phyloP scores from a whole-genome alignment of 2,329 filamentous ascomycete genomes.

The Stagonosporopsis rhizophila region DNA sequence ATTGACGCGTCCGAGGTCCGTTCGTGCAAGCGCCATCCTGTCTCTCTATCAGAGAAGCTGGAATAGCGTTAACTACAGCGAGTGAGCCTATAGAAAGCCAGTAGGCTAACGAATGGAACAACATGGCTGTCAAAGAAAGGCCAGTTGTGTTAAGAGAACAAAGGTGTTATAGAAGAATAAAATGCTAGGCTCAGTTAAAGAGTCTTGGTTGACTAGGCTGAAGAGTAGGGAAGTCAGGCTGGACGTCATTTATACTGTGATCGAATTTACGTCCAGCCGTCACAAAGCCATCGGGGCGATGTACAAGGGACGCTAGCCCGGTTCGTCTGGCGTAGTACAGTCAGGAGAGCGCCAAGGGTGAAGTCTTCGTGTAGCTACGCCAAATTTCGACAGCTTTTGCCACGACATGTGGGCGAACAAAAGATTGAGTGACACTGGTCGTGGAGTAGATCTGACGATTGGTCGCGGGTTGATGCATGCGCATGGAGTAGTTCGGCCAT shows the following conservation, averaged over 20 bases:
- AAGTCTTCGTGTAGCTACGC: constrained; percentile 2
- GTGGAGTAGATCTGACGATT: constrained; percentile 5
- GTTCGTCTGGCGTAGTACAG: constrained; percentile 1
- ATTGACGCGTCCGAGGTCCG: constrained; percentile 49
- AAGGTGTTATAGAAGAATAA: not conserved
- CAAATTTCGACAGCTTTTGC: constrained; percentile 6
- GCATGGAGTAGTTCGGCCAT: constrained; percentile 7
- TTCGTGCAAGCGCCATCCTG: constrained; percentile 52
- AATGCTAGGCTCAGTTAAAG: not conserved
- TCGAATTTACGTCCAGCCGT: not conserved
- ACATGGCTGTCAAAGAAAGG: constrained; percentile 26
- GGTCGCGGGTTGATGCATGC: constrained; percentile 19
- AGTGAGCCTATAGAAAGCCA: constrained; percentile 39
- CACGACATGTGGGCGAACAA: not conserved
- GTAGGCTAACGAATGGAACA: constrained; percentile 31
- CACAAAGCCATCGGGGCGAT: not conserved
- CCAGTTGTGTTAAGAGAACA: constrained; percentile 4
- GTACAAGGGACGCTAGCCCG: constrained; percentile 1
- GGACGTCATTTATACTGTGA: constrained; percentile 17
- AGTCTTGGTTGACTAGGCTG: constrained; percentile 13
- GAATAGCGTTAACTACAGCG: constrained; percentile 35
- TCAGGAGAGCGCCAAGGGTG: constrained; percentile 5
- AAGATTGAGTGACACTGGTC: not conserved
- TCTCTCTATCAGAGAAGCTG: constrained; percentile 33
- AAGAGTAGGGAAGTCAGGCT: constrained; percentile 14